Percentiles rank a stretch among this genome's conserved stretches.
phyloP scores from a whole-genome alignment of 495 filamentous ascomycete genomes.

The Echria macrotheca region DNA sequence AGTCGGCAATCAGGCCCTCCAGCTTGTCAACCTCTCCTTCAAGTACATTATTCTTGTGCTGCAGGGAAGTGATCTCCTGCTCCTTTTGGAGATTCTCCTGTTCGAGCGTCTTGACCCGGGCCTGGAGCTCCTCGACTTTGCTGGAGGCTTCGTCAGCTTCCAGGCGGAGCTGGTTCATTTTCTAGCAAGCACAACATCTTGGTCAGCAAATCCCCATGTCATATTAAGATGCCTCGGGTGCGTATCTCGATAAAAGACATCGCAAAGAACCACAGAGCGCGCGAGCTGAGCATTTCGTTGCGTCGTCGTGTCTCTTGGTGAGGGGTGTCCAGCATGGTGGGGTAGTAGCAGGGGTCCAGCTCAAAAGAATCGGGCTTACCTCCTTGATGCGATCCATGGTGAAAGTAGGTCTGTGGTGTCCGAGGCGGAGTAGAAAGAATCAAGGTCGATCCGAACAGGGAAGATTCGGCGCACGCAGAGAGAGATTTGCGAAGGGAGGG shows the following conservation, averaged over 20 bases:
- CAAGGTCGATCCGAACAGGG: not conserved
- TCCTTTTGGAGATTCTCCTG: constrained; percentile 95
- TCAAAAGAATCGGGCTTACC: constrained; percentile 50
- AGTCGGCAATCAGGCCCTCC: constrained; percentile 66
- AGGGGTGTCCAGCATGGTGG: constrained; percentile 34
- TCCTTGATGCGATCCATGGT: constrained; percentile 75
- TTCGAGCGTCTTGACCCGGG: constrained; percentile 82
- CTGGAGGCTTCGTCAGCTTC: constrained; percentile 77
- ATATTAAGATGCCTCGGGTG: not conserved
- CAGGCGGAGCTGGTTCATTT: constrained; percentile 86
- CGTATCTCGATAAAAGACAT: too few relatives aligned
- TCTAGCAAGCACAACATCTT: constrained; percentile 44
- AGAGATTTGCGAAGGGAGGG: constrained; percentile 11
- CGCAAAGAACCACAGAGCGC: too few relatives aligned
- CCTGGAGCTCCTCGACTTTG: constrained; percentile 80
- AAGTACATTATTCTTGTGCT: constrained; percentile 85
- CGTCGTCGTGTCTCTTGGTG: constrained; percentile 5
- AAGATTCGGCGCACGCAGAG: not conserved
- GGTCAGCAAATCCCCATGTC: not conserved
- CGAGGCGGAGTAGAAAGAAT: constrained; percentile 4
- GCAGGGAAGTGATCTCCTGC: constrained; percentile 92
- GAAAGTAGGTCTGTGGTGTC: constrained; percentile 13
- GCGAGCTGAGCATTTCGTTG: too few relatives aligned
- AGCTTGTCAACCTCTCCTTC: constrained; percentile 87
- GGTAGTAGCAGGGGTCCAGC: constrained; percentile 32